Conservation (phyloP, 2,329 filamentous ascomycete genomes). For the Exophiala bonariae region DNA sequence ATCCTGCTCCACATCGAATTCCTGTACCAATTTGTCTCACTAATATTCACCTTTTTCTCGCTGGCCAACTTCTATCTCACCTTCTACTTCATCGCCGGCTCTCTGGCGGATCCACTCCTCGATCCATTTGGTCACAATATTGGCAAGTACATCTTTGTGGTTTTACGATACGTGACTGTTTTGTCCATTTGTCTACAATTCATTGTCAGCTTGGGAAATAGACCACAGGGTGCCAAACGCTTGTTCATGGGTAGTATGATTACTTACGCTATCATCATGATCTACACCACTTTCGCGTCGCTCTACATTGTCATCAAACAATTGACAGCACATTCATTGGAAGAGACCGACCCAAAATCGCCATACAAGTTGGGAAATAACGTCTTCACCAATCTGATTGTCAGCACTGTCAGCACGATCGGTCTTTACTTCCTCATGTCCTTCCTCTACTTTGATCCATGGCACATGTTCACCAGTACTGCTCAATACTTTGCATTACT, state of each 20-base stretch:
- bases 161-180: conserved; percentile 81
- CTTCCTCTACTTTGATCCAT: conserved; percentile 94
- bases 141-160: conserved; percentile 79
- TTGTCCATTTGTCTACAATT: conserved; percentile 93
- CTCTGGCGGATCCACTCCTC: conserved; percentile 72
- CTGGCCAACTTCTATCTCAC: conserved; percentile 98
- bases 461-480: conserved; percentile 96
- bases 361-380: conserved; percentile 72
- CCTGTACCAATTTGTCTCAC: conserved; percentile 87
- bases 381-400: conserved; percentile 90
- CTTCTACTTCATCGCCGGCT: conserved; percentile 96
- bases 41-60: conserved; percentile 96
- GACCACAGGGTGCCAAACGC: conserved; percentile 89
- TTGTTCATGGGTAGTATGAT: conserved; percentile 87
- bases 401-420: conserved; percentile 83
- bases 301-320: conserved; percentile 89
- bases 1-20: conserved; percentile 92
- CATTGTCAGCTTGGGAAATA: conserved; percentile 92
- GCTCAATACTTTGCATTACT: conserved; percentile 90
- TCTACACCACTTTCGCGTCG: conserved; percentile 86
- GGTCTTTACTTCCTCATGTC: conserved; percentile 96
- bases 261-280: conserved; percentile 91
- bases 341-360: conserved; percentile 36
- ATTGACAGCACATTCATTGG: conserved; percentile 55
- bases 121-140: conserved; percentile 92